Evolutionary conservation across 1,139 yeast species (phyloP).

Genomic region (Yamadazyma sp.): DNA sequence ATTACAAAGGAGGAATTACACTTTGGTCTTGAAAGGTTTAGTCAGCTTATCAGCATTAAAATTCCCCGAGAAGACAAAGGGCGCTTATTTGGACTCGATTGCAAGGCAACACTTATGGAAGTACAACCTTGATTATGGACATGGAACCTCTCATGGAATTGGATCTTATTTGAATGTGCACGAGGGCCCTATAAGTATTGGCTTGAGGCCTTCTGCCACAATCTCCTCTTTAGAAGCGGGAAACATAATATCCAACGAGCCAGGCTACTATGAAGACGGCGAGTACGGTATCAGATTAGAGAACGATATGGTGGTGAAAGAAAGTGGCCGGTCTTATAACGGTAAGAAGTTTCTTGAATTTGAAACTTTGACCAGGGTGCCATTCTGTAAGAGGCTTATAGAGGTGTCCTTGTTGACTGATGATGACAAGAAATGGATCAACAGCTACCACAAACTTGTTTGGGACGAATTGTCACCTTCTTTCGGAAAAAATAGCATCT

Average conservation of each 20-base stretch:
- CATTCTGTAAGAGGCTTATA: constrained; percentile 48
- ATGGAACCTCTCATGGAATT: constrained; percentile 98
- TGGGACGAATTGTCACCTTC: constrained; percentile 54
- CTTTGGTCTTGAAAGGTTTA: constrained; percentile 90
- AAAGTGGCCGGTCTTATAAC: constrained; percentile 40
- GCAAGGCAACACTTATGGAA: constrained; percentile 92
- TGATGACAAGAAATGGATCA: constrained; percentile 68
- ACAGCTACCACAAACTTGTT: constrained; percentile 64
- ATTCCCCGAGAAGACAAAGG: constrained; percentile 88
- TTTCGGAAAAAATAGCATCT: constrained; percentile 51
- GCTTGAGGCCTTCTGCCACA: constrained; percentile 57
- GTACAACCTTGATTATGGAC: constrained; percentile 85
- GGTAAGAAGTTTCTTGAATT: constrained; percentile 68
- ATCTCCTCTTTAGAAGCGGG: constrained; percentile 60
- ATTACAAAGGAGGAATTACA: constrained; percentile 74
- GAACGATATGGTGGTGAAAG: constrained; percentile 68
- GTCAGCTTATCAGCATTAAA: constrained; percentile 72
- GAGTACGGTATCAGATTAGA: constrained; percentile 94
- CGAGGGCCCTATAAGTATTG: constrained; percentile 95
- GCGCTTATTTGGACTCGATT: constrained; percentile 76
- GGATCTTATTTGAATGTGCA: constrained; percentile 92
- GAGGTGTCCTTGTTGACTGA: constrained; percentile 39
- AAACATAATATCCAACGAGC: constrained; percentile 87
- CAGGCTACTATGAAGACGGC: constrained; percentile 92
- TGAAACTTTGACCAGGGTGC: constrained; percentile 88